Evolutionary conservation across 1,284 basidiomycete genomes (phyloP).

Genomic region (Laetiporus sulphureus): DNA sequence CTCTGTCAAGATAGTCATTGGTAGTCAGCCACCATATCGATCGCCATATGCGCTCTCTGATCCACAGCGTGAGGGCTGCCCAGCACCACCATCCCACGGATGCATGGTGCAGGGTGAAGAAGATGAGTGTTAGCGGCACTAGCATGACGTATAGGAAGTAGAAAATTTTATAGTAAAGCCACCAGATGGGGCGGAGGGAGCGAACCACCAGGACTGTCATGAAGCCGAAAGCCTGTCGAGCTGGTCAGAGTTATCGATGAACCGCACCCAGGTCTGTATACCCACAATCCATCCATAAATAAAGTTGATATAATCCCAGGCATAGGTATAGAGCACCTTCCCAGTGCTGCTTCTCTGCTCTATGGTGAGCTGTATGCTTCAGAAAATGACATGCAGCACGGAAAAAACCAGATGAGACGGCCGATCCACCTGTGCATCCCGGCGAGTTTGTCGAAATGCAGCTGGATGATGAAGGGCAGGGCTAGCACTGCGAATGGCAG

Average conservation of each 20-base stretch:
- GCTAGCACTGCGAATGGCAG: slow-evolving; percentile 79
- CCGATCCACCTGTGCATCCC: slow-evolving; percentile 71
- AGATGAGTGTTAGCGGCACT: slow-evolving; percentile 54
- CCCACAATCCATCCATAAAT: slow-evolving; percentile 68
- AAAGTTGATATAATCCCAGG: slow-evolving; percentile 67
- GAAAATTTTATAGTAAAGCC: slow-evolving; percentile 70
- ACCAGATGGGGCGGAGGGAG: slow-evolving; percentile 60
- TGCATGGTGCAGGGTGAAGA: slow-evolving; percentile 65
- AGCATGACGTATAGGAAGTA: slow-evolving; percentile 67
- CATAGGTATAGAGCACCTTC: slow-evolving; percentile 51
- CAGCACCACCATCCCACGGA: slow-evolving; percentile 67
- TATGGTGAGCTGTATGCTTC: slow-evolving; percentile 65
- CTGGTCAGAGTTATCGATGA: slow-evolving; percentile 3
- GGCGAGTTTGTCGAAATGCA: slow-evolving; percentile 74
- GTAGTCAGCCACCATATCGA: slow-evolving; percentile 54
- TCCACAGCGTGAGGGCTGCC: slow-evolving; percentile 60
- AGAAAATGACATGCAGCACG: slow-evolving; percentile 63
- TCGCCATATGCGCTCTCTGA: slow-evolving; percentile 56
- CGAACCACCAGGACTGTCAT: slow-evolving; percentile 63
- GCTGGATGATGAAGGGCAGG: slow-evolving; percentile 58
- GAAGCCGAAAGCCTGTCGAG: slow-evolving; percentile 54
- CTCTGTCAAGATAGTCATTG: slow-evolving; percentile 46
- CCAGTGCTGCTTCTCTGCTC: slow-evolving; percentile 46
- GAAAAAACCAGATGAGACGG: slow-evolving; percentile 69
- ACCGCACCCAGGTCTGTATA: slow-evolving; percentile 9